These are phyloP conservation scores for Lachnellula occidentalis DNA, from an alignment of 2,329 filamentous ascomycete genomes.

Conservation along the genomic window DNA sequence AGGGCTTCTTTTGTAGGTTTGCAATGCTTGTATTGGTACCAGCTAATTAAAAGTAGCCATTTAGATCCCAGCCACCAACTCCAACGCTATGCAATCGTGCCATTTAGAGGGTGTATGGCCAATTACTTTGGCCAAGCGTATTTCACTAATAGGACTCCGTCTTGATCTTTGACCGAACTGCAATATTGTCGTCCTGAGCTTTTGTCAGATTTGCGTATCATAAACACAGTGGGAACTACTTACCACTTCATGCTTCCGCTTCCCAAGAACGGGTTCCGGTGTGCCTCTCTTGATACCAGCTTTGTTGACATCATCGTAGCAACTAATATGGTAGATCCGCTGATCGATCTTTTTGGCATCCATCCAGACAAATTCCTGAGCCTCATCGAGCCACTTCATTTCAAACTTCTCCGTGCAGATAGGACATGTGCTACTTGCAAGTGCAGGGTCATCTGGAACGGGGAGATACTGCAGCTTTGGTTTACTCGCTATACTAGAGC, in stretches of 20 bases:
- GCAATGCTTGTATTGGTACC: not conserved
- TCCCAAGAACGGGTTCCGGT: constrained; percentile 63
- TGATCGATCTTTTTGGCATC: constrained; percentile 75
- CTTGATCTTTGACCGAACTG: constrained; percentile 28
- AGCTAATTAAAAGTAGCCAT: not conserved
- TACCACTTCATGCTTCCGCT: constrained; percentile 66
- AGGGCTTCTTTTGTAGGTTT: not conserved
- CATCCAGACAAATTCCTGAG: constrained; percentile 95
- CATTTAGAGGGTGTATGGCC: not conserved
- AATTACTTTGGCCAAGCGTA: not conserved
- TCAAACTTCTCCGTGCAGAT: constrained; percentile 96
- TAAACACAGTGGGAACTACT: constrained; percentile 17
- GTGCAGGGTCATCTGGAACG: constrained; percentile 71
- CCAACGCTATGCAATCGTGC: constrained; percentile 6
- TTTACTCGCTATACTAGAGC: constrained; percentile 37
- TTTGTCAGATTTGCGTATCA: constrained; percentile 1
- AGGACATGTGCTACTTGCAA: constrained; percentile 75
- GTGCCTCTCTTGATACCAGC: constrained; percentile 43
- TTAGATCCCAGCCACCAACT: not conserved
- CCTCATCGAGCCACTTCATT: constrained; percentile 84
- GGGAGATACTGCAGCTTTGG: constrained; percentile 65
- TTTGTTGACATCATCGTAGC: constrained; percentile 61
- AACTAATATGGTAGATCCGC: constrained; percentile 84
- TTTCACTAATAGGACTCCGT: constrained; percentile 16
- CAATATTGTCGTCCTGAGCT: constrained; percentile 25